These are phyloP conservation scores for Schwanniomyces occidentalis DNA, from an alignment of 805 yeast genomes.

Conservation along the genomic window DNA sequence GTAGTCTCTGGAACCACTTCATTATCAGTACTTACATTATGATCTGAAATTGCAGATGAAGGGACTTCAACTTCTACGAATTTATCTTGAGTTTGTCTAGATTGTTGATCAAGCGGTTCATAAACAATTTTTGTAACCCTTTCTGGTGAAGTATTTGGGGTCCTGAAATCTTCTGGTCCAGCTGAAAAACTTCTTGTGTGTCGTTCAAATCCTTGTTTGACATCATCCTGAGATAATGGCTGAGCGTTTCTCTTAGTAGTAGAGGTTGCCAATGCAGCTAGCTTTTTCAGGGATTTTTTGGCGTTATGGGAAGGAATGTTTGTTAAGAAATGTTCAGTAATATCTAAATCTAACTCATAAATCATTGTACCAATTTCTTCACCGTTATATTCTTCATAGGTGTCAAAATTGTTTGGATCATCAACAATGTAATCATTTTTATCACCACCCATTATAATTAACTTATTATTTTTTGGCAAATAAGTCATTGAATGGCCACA, in stretches of 20 bases:
- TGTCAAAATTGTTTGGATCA: slow-evolving; percentile 49
- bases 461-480: slow-evolving; percentile 60
- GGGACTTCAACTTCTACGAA: slow-evolving; percentile 33
- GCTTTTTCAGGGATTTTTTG: slow-evolving; percentile 11
- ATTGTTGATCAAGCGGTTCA: slow-evolving; percentile 6
- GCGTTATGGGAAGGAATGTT: slow-evolving; percentile 12
- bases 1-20: neutral
- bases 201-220: slow-evolving; percentile 20
- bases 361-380: slow-evolving; percentile 55
- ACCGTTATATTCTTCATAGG: slow-evolving; percentile 52
- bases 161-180: slow-evolving; percentile 32
- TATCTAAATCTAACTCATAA: slow-evolving; percentile 59
- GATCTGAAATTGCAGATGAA: slow-evolving; percentile 21
- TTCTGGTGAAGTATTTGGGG: slow-evolving; percentile 30
- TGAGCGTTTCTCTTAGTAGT: too few relatives aligned
- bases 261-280: slow-evolving; percentile 12
- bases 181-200: slow-evolving; percentile 40
- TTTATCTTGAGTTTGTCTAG: slow-evolving; percentile 13
- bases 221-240: too few relatives aligned
- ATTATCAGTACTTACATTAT: slow-evolving; percentile 2
- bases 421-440: slow-evolving; percentile 62
- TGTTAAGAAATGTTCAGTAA: slow-evolving; percentile 32
- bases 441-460: slow-evolving; percentile 92
- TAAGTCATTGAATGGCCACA: slow-evolving; percentile 90
- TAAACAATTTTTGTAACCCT: slow-evolving; percentile 6